Percentiles rank a stretch among this genome's conserved stretches.
Conservation (phyloP, 768 basidiomycete genomes). For the Boletus speciosus region DNA sequence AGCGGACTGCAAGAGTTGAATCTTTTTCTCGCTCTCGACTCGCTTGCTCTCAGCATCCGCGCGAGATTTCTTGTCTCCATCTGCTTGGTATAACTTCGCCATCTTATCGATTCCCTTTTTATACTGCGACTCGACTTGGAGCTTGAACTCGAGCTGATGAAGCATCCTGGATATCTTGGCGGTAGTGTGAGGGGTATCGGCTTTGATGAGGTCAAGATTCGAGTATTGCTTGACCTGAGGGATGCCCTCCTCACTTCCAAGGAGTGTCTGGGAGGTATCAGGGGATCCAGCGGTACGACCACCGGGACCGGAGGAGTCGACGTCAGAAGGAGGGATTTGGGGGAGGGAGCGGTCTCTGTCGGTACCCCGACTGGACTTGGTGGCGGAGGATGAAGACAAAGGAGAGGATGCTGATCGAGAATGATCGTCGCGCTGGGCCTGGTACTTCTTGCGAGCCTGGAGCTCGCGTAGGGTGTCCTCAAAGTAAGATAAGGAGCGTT, state of each 20-base stretch:
- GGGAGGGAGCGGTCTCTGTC: constrained; percentile 35
- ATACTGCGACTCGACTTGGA: constrained; percentile 97
- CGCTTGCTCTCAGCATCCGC: constrained; percentile 92
- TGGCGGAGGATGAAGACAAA: constrained; percentile 15
- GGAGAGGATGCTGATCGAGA: constrained; percentile 49
- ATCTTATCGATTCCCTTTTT: constrained; percentile 99
- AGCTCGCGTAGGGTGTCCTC: constrained; percentile 82
- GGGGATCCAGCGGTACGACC: constrained; percentile 37
- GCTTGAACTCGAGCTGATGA: constrained; percentile 98
- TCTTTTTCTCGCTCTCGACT: constrained; percentile 94
- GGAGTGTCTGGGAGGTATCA: constrained; percentile 39
- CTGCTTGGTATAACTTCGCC: constrained; percentile 93
- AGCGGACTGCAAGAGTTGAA: constrained; percentile 85
- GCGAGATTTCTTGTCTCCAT: constrained; percentile 95
- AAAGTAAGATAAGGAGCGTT: constrained; percentile 82
- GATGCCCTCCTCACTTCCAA: constrained; percentile 37
- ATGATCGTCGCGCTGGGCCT: constrained; percentile 53
- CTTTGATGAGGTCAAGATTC: constrained; percentile 93
- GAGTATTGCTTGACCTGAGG: constrained; percentile 66
- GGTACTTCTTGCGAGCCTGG: constrained; percentile 69
- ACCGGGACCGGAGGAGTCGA: constrained; percentile 33
- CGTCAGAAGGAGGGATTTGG: constrained; percentile 53
- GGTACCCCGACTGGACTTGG: constrained; percentile 13
- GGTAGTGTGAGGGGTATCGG: constrained; percentile 93
- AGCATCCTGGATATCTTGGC: constrained; percentile 97